Base-by-base conservation (phyloP, 768 basidiomycete species). In the Boletus subparvulus region DNA sequence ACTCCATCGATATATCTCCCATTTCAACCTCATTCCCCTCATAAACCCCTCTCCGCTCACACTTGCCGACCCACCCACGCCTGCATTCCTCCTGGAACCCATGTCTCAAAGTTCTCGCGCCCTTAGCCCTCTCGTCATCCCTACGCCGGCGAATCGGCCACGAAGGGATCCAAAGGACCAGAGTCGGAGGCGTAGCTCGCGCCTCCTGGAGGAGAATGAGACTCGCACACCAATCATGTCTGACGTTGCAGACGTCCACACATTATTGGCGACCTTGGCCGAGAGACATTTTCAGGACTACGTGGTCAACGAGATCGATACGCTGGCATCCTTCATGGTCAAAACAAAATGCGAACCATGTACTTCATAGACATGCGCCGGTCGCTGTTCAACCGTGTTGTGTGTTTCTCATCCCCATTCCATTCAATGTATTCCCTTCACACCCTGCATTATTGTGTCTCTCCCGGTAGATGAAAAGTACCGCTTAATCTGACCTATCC, bases 241-340 rank as follows among this genome's bases (percentile, higher is more conserved):
- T 11, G 91, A 93, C 67, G 66, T 87, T 13, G 78, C 77, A 35
- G 90, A 91, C 37, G 75, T 90, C 16, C 86, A 90, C 56, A 75
- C 69, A 0, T 78, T 87, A 43, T 72, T 93, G 35, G 90, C 90
- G 3, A 73, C 75, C 9, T 78, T 93, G 40, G 89, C 84, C 3
- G 86, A 90, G 64, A 78, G 78, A 52, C 91, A 93, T 71, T 92
- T 90, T 68, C 77, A 81, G 54, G 83, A 87, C 39, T 75, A 83
- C 55, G 64, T 73, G 13, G 72, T 79, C 17, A 86, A 86, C 69
- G 91, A 93, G 71, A 84, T 90, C 46, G 91, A 92, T 58, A 88
- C 85, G n/a, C 74, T 92, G 40, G 87, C 88, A 19, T 81, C 85
- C 32, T 92, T 92, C 62, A 87, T 92, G 87, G 81, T 91, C 48